Evolutionary conservation across 1,284 basidiomycete genomes (phyloP).

Genomic region (Fomitopsis palustris): DNA sequence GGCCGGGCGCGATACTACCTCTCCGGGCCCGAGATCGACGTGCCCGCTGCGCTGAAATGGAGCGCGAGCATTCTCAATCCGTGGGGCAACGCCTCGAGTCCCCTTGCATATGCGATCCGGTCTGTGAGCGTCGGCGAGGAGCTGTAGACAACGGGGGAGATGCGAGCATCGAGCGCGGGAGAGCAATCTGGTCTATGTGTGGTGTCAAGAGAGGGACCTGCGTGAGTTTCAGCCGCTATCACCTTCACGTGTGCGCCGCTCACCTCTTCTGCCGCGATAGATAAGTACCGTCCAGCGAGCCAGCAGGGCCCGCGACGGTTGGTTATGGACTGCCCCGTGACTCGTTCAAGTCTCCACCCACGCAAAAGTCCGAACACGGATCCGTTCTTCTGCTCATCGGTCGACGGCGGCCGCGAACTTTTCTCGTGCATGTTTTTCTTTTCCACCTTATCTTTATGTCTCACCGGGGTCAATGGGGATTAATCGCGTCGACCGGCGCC

Average conservation of each 20-base stretch:
- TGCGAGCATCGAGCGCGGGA: too few relatives aligned
- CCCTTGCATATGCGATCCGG: not conserved
- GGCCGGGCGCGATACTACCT: conserved; percentile 36
- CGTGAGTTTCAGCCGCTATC: not conserved
- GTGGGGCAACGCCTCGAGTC: not conserved
- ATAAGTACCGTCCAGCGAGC: too few relatives aligned
- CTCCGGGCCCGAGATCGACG: conserved; percentile 27
- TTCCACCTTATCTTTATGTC: too few relatives aligned
- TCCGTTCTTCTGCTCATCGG: too few relatives aligned
- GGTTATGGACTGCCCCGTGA: too few relatives aligned
- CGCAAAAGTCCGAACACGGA: too few relatives aligned
- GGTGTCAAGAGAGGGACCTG: not conserved
- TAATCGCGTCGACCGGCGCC: not conserved
- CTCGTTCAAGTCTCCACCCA: too few relatives aligned
- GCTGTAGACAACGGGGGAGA: not conserved
- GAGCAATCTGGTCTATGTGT: not conserved
- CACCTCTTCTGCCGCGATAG: too few relatives aligned
- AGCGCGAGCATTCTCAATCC: not conserved
- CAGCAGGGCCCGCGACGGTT: too few relatives aligned
- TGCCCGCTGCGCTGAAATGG: conserved; percentile 4
- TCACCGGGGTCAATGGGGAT: not conserved
- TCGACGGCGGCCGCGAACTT: too few relatives aligned
- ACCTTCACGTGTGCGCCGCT: too few relatives aligned
- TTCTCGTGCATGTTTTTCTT: too few relatives aligned
- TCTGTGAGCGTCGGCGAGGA: not conserved